Percentiles rank a stretch among this genome's conserved stretches.
These are phyloP conservation scores for Cryptococcus amylolentus DNA, from an alignment of 1,284 basidiomycete species.

Conservation along the genomic window DNA sequence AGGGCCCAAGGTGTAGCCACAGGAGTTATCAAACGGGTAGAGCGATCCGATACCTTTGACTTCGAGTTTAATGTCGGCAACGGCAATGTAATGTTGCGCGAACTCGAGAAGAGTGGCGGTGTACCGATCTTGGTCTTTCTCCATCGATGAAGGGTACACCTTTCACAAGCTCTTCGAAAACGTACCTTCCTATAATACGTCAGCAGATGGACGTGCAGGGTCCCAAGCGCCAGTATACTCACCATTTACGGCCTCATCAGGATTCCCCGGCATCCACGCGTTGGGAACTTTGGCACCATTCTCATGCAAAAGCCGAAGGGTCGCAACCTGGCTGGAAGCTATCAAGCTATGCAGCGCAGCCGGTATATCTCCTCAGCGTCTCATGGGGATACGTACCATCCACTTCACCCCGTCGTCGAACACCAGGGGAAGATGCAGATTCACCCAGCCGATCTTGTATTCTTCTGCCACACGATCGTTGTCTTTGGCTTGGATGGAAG, in stretches of 20 bases:
- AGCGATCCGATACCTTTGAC: slow-evolving; percentile 3
- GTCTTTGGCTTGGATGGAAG: not conserved
- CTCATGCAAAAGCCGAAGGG: not conserved
- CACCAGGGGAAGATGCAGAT: slow-evolving; percentile 3
- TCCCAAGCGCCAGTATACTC: no score
- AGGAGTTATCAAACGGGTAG: not conserved
- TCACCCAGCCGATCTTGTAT: not conserved
- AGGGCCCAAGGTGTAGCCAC: slow-evolving; percentile 2
- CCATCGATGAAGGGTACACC: not conserved
- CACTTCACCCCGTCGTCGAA: slow-evolving; percentile 2
- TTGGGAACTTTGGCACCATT: not conserved
- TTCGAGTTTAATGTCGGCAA: no score
- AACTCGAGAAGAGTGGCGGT: not conserved
- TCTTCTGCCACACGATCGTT: not conserved
- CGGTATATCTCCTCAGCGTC: not conserved
- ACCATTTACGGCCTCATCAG: not conserved
- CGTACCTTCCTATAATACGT: not conserved
- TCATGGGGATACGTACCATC: slow-evolving; percentile 4
- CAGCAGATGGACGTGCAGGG: not conserved
- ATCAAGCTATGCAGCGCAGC: not conserved
- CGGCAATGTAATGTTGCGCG: not conserved
- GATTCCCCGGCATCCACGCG: not conserved
- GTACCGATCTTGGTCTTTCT: not conserved
- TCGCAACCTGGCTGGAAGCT: slow-evolving; percentile 1
- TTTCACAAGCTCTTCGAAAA: not conserved